These are phyloP conservation scores for Exserohilum turcica DNA, from an alignment of 2,329 filamentous ascomycete species.

Conservation along the genomic window DNA sequence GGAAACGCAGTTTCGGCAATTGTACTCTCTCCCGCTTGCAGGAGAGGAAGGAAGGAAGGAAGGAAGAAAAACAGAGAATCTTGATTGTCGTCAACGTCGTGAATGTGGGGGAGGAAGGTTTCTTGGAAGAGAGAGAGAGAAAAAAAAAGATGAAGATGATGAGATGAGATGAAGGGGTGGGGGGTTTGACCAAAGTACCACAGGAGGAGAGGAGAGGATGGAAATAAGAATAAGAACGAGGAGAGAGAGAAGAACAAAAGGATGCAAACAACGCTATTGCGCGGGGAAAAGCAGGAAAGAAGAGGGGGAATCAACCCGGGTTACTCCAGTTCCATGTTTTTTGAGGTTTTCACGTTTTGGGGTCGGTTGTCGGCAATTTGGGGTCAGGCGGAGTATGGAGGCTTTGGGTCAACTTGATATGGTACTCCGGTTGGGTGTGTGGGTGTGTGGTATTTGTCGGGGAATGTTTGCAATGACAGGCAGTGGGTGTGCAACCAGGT, in stretches of 20 bases:
- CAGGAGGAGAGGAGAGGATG: slow-evolving; percentile 11
- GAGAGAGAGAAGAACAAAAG: slow-evolving; percentile 19
- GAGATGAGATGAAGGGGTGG: slow-evolving; percentile 22
- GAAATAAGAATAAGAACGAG: slow-evolving; percentile 18
- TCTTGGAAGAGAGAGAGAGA: neutral
- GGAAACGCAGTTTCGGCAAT: slow-evolving; percentile 44
- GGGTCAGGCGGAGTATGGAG: slow-evolving; percentile 14
- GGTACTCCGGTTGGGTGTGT: slow-evolving; percentile 21
- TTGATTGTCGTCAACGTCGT: too few relatives aligned
- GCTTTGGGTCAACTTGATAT: slow-evolving; percentile 17
- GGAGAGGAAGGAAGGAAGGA: too few relatives aligned
- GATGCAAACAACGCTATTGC: slow-evolving; percentile 31
- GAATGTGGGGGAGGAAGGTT: too few relatives aligned
- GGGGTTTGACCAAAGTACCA: slow-evolving; percentile 37
- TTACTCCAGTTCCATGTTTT: slow-evolving; percentile 31
- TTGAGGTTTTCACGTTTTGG: slow-evolving; percentile 38
- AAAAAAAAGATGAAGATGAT: slow-evolving; percentile 14
- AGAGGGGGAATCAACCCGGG: slow-evolving; percentile 35
- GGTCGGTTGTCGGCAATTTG: slow-evolving; percentile 33
- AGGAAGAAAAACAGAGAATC: too few relatives aligned
- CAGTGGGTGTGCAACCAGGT: slow-evolving; percentile 18
- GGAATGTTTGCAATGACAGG: slow-evolving; percentile 22
- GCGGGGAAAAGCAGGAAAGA: slow-evolving; percentile 33
- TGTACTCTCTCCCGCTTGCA: slow-evolving; percentile 29
- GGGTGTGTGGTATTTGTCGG: slow-evolving; percentile 16